These are phyloP conservation scores for Podaxis sp. DNA, from an alignment of 768 basidiomycete genomes.

Conservation along the genomic window DNA sequence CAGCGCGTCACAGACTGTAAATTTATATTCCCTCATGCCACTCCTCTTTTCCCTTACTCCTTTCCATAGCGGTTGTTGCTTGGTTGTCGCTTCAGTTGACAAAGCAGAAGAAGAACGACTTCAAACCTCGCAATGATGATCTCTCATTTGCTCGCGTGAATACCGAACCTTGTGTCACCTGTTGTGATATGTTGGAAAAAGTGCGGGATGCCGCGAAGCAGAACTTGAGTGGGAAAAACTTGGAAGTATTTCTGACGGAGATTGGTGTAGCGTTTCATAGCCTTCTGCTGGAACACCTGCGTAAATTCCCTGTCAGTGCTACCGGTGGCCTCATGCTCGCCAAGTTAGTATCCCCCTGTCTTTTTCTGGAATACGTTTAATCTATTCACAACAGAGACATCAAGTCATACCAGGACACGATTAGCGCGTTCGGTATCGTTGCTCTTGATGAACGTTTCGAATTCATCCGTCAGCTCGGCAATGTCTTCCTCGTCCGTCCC, in stretches of 20 bases:
- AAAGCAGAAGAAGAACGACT: slow-evolving; percentile 95
- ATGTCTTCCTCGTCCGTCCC: slow-evolving; percentile 93
- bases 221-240: slow-evolving; percentile 87
- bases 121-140: slow-evolving; percentile 96
- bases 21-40: slow-evolving; percentile 18
- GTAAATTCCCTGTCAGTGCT: slow-evolving; percentile 94
- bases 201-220: slow-evolving; percentile 72
- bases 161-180: slow-evolving; percentile 86
- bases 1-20: slow-evolving; percentile 81
- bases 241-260: slow-evolving; percentile 89
- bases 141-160: slow-evolving; percentile 91
- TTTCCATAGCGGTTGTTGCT: slow-evolving; percentile 53
- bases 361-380: background rate
- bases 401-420: slow-evolving; percentile 91
- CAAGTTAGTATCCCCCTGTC: slow-evolving; percentile 57
- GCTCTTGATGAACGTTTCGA: slow-evolving; percentile 93
- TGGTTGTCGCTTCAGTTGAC: slow-evolving; percentile 75
- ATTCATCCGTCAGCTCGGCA: slow-evolving; percentile 95
- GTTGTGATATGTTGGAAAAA: slow-evolving; percentile 81
- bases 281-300: slow-evolving; percentile 87
- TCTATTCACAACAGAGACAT: slow-evolving; percentile 62
- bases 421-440: slow-evolving; percentile 77
- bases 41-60: background rate
- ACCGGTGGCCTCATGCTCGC: slow-evolving; percentile 98
- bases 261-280: slow-evolving; percentile 96